Percentiles rank a stretch among this genome's conserved stretches.
phyloP scores from a whole-genome alignment of 768 basidiomycete species.

The Mycena capillaripes region DNA sequence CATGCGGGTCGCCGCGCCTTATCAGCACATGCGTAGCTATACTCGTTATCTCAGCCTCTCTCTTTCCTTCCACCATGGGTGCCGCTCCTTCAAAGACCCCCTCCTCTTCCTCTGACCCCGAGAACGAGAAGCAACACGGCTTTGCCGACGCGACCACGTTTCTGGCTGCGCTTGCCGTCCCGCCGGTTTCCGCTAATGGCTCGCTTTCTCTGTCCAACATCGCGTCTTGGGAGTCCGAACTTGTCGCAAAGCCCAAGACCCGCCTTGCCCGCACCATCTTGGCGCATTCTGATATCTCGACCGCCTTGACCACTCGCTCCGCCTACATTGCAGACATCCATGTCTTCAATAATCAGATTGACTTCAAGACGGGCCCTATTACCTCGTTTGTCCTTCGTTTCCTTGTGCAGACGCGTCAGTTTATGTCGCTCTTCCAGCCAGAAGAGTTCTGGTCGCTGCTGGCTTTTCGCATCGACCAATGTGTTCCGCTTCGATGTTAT shows the following conservation, averaged over 20 bases:
- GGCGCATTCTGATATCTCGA: slow-evolving; percentile 74
- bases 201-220: slow-evolving; percentile 71
- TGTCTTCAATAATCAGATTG: slow-evolving; percentile 86
- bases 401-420: background rate
- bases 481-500: slow-evolving; percentile 87
- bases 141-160: slow-evolving; percentile 42
- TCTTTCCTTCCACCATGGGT: slow-evolving; percentile 34
- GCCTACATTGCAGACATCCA: slow-evolving; percentile 76
- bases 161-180: slow-evolving; percentile 49
- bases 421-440: slow-evolving; percentile 52
- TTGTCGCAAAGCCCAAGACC: slow-evolving; percentile 68
- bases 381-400: slow-evolving; percentile 51
- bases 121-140: slow-evolving; percentile 31
- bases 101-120: slow-evolving; percentile 24
- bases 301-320: slow-evolving; percentile 73
- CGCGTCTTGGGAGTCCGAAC: slow-evolving; percentile 75
- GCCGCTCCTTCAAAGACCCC: slow-evolving; percentile 24
- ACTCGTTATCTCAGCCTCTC: background rate
- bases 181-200: slow-evolving; percentile 68
- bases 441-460: slow-evolving; percentile 92
- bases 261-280: slow-evolving; percentile 85
- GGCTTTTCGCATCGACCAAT: slow-evolving; percentile 95
- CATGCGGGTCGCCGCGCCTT: background rate
- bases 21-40: background rate
- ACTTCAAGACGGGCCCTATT: slow-evolving; percentile 72